These are phyloP conservation scores for Bocquillonia castaneifolia DNA, from an alignment of 441 rosid genomes.

Conservation along the genomic window DNA sequence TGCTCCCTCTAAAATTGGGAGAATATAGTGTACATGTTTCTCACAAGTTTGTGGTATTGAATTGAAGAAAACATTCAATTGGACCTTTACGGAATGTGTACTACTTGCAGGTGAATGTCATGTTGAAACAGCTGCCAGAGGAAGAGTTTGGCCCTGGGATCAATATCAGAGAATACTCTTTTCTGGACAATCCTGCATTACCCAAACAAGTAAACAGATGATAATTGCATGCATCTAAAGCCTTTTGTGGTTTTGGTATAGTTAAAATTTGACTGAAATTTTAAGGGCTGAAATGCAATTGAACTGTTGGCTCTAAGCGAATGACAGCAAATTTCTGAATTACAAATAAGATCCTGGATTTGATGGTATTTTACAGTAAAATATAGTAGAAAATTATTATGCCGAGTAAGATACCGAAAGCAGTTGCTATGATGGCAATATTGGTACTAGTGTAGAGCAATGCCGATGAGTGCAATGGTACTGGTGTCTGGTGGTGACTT, in stretches of 20 bases:
- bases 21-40: background rate
- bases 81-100: slow-evolving; percentile 8
- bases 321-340: background rate
- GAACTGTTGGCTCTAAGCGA: background rate
- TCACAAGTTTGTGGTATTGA: background rate
- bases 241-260: background rate
- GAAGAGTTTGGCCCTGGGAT: slow-evolving; percentile 91
- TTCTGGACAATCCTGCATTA: slow-evolving; percentile 68
- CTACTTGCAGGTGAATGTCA: slow-evolving; percentile 62
- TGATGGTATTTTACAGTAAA: background rate
- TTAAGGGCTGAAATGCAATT: background rate
- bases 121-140: slow-evolving; percentile 57
- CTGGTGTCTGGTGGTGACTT: no score
- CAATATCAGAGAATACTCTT: slow-evolving; percentile 77
- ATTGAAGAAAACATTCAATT: background rate
- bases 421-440: background rate
- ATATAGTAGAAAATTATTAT: background rate
- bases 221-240: background rate
- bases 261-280: background rate
- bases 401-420: background rate
- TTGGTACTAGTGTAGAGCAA: no score
- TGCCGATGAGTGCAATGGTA: background rate
- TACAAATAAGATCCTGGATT: background rate
- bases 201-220: slow-evolving; percentile 57
- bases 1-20: background rate